Percentiles rank a stretch among this genome's conserved stretches.
Evolutionary conservation across 73 alveolate genomes (phyloP).

Genomic region (Paramecium primaurelia): DNA sequence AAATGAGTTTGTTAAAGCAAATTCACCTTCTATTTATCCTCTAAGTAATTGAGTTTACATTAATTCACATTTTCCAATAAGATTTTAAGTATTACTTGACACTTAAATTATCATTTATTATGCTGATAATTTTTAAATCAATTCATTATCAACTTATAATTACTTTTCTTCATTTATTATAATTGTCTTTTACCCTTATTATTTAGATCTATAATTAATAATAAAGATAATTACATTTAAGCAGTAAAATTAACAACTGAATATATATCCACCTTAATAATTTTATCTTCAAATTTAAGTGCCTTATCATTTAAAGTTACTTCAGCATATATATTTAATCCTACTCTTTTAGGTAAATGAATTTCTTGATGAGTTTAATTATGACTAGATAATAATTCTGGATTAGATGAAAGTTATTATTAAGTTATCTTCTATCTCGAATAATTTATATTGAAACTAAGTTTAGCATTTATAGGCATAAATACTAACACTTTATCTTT

Average conservation of each 20-base stretch:
- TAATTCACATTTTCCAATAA: conserved; percentile 24
- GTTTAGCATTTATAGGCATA: background rate
- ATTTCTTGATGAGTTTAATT: background rate
- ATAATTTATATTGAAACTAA: background rate
- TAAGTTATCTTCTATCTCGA: background rate
- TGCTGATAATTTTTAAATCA: background rate
- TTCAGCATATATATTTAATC: background rate
- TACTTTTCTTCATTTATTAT: background rate
- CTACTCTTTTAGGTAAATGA: conserved; percentile 21
- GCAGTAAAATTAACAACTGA: background rate
- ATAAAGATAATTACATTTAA: background rate
- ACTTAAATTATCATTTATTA: background rate
- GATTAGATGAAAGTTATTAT: background rate
- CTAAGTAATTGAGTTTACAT: background rate
- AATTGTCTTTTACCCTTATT: background rate
- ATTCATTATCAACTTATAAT: background rate
- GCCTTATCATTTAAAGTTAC: background rate
- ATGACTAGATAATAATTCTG: conserved; percentile 2
- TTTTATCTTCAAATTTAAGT: conserved; percentile 9
- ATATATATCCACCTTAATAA: background rate
- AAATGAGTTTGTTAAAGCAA: background rate
- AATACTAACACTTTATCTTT: conserved; percentile 17
- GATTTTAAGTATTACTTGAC: background rate
- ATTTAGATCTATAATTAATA: background rate
- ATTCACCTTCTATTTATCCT: background rate